Evolutionary conservation across 2,329 filamentous ascomycete genomes (phyloP), one percentile per base, ranked within the genome.

Genomic region (Hypoxylon sp.): DNA sequence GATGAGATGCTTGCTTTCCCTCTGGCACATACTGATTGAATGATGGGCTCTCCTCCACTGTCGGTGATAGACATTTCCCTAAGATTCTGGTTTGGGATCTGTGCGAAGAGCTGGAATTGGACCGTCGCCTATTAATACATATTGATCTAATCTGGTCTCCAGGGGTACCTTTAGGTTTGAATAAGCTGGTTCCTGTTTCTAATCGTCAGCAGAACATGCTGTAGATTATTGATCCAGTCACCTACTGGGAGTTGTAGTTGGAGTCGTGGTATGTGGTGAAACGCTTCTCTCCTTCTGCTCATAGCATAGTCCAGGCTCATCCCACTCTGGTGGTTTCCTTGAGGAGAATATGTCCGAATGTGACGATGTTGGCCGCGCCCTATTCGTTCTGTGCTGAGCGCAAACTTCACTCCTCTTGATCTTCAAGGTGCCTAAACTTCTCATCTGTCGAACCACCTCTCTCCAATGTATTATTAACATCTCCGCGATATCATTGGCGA

Each of bases 381-480:
- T 69, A 28, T 25, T 67, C 67, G 36, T 56, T 32, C 10, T 61
- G 59, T 62, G 46, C 48, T 53, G 70, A 13, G 41, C 30, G 48
- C 25, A 38, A 11, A 64, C 55, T 60, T 41, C 53, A 30, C 58
- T 53, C 14, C 58, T 71, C 58, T 38, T 75, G 25, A 58, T 68
- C 46, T 71, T 76, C 53, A 82, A 70, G 7, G 78, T 76, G 10
- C 78, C 79, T 1, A 90, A 73, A 45, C 79, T 82, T 62, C 80
- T 85, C 81, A 91, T 84, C 62, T 91, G 86, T 41, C 83, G 81
- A 46, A 90, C 86, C 10, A 91, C 82, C 51, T 90, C 88, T 63
- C 86, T 81, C 90, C 90, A 92, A 68, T 90, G 84, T 1, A 84
- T 80, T 52, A 91, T 87, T 4, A 92, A 79, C 88, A 91, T 91